Conservation (phyloP, 306 rosid genomes). For the Malus orientalis region DNA sequence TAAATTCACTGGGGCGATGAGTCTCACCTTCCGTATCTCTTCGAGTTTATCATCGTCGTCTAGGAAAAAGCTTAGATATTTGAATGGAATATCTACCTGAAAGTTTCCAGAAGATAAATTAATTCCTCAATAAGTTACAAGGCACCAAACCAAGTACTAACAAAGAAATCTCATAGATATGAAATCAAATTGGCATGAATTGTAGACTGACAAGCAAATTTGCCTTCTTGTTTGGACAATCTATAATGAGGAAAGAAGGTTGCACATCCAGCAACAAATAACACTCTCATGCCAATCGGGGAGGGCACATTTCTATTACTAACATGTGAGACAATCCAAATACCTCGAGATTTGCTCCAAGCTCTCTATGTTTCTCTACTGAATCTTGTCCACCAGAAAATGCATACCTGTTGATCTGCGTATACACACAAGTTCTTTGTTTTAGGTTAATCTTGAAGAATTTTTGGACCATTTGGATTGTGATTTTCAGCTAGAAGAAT, state of each 20-base stretch:
- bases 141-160: background rate
- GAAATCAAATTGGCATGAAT: background rate
- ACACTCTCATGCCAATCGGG: background rate
- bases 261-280: background rate
- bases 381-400: constrained; percentile 98
- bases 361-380: constrained; percentile 70
- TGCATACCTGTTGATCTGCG: constrained; percentile 72
- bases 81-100: constrained; percentile 92
- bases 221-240: background rate
- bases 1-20: background rate
- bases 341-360: constrained; percentile 92
- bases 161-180: background rate
- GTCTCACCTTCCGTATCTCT: constrained; percentile 51
- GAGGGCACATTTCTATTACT: background rate
- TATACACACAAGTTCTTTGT: constrained; percentile 12
- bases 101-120: background rate
- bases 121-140: background rate
- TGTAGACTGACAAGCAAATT: background rate
- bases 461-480: background rate
- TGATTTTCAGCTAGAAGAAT: background rate
- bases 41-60: constrained; percentile 80
- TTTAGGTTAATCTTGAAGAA: background rate
- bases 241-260: background rate
- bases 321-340: background rate
- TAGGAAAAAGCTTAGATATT: constrained; percentile 75